These are phyloP conservation scores for Collybia sp. DNA, from an alignment of 768 basidiomycete genomes.

Conservation along the genomic window DNA sequence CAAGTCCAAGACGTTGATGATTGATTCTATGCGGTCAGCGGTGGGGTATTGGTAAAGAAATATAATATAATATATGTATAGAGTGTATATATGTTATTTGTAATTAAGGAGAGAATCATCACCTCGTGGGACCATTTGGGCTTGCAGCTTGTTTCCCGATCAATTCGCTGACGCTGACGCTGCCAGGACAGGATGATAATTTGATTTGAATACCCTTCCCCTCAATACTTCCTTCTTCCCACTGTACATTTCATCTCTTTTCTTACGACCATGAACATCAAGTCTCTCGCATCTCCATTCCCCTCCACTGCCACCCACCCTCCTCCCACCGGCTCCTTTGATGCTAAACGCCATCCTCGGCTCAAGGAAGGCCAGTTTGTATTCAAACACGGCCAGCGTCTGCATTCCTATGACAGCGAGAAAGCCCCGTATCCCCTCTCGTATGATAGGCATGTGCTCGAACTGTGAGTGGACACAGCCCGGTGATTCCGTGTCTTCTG, in stretches of 20 bases:
- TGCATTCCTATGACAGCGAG: constrained; percentile 65
- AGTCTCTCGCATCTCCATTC: constrained; percentile 6
- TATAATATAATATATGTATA: no score
- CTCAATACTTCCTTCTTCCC: constrained; percentile 4
- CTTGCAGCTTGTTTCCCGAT: background rate
- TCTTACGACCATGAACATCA: constrained; percentile 12
- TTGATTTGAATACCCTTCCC: background rate
- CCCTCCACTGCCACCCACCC: constrained; percentile 16
- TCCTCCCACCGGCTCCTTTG: constrained; percentile 20
- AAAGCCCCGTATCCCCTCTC: constrained; percentile 79
- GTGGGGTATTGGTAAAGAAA: background rate
- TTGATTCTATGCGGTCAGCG: constrained; percentile 7
- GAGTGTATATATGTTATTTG: no score
- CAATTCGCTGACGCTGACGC: background rate
- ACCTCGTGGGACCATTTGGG: no score
- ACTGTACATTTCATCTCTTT: background rate
- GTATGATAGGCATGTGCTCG: constrained; percentile 63
- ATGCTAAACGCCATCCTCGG: constrained; percentile 31
- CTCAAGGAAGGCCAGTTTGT: constrained; percentile 56
- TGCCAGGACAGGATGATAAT: background rate
- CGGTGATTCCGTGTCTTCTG: background rate
- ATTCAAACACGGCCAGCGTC: constrained; percentile 54
- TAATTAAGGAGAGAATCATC: no score
- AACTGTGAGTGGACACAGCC: constrained; percentile 46
- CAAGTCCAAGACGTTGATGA: constrained; percentile 19